Conservation (phyloP, 176 grass and related monocot genomes). For the Avena insularis region DNA sequence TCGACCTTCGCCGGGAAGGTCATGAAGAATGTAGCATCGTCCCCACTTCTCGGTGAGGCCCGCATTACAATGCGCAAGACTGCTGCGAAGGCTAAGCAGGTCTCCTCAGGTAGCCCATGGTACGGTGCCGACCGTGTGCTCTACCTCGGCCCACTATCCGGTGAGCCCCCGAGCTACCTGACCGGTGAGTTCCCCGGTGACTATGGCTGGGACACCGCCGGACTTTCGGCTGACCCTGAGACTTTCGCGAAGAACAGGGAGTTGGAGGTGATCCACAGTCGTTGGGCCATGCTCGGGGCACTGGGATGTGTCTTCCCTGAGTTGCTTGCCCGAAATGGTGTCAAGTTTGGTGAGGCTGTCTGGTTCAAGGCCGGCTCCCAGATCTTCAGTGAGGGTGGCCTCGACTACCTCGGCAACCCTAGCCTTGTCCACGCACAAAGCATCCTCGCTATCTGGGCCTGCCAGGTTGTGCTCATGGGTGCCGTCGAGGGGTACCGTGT, state of each 20-base stretch:
- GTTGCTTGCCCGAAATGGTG: not conserved
- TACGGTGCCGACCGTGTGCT: not conserved
- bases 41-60: not conserved
- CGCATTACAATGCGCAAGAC: constrained; percentile 2
- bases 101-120: not conserved
- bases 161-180: not conserved
- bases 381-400: constrained; percentile 9
- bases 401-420: constrained; percentile 6
- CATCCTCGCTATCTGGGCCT: not conserved
- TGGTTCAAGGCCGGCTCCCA: constrained; percentile 25
- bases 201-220: not conserved
- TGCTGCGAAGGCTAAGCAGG: not conserved
- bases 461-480: not conserved
- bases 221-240: not conserved
- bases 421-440: not conserved
- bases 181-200: not conserved
- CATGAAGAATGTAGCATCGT: no score
- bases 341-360: not conserved
- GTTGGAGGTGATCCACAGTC: not conserved
- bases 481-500: not conserved
- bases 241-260: constrained; percentile 10
- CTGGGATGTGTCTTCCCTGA: constrained; percentile 4
- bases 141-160: not conserved
- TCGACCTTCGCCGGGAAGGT: no score
- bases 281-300: not conserved